Base-by-base conservation (phyloP, 257 asterid genomes). In the Paulownia fortunei region DNA sequence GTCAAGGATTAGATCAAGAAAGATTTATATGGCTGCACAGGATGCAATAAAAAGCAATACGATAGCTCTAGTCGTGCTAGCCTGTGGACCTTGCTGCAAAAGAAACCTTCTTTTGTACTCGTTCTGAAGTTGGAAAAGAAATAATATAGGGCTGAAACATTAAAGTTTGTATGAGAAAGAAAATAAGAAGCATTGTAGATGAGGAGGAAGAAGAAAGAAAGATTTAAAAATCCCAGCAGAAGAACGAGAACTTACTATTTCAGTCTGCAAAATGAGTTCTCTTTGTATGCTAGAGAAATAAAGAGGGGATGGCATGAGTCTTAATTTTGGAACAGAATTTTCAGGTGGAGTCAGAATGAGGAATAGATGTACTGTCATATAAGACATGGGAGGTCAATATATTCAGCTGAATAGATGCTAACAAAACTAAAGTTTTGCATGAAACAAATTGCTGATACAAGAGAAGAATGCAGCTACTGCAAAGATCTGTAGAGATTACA, bases 381-480 rank as follows among this genome's bases (percentile, higher is more conserved):
- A 44, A 65, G 21, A 64, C 30, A 37, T 19, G 51, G 5, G 44
- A 59, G 21, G 16, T 42, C 42, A 73, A n/a, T 47, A 39, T 39
- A 47, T 44, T 23, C 0, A 34, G 64, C 3, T 27, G n/a, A 16
- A 47, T 19, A 49, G 19, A 39, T 36, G 72, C 62, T 61, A 51
- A 39, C 21, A 8, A 12, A 15, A 54, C 2, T 8, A 9, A 39
- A 21, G 4, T 54, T 49, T 52, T 76, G 3, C 8, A 34, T 30
- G 42, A 12, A 52, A 52, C 37, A 71, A 54, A 71, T 1, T 34
- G 23, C 1, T 10, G 36, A 51, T n/a, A 32, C 18, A 10, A 5
- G 62, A 26, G 75, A 71, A 71, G 19, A 54, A 71, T 13, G 15
- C 54, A 71, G 52, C 34, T 2, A 44, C 63, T 32, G 42, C n/a